Base-by-base conservation (phyloP, 164 flowering plant genomes). In the Aristolochia californica region DNA sequence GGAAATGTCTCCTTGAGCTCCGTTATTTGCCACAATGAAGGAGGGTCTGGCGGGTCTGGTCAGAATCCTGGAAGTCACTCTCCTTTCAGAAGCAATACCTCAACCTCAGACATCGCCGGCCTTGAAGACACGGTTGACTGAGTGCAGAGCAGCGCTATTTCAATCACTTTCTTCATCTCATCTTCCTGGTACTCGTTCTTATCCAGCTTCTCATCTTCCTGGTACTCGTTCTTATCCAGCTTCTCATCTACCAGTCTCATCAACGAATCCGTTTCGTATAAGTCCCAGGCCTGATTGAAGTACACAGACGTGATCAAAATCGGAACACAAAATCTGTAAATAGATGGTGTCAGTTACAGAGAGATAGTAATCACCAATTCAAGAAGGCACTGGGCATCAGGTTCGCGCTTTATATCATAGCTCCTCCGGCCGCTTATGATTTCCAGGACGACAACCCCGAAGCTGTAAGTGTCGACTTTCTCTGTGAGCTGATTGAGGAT, bases 401-500 rank as follows among this genome's bases (percentile, higher is more conserved):
- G n/a, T n/a, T n/a, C n/a, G n/a, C n/a, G n/a, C n/a, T n/a, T n/a
- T n/a, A n/a, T n/a, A n/a, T n/a, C n/a, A n/a, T n/a, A n/a, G 51
- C 79, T 56, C 61, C 68, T 75, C 43, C 66, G 60, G 18, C 84
- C 83, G 47, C 83, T 78, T 24, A 80, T 43, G 50, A 75, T 82
- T 64, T 80, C 83, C 12, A 80, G 80, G 62, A 73, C 75, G 26
- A 82, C 78, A 5, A 82, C 57, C 5, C 87, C 87, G 70, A 34
- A 82, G 64, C 83, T 74, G 59, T 80, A 82, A 3, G 72, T 69
- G 30, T 82, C 87, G 27, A 69, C 87, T 66, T 82, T 82, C 62
- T 71, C 79, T 8, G 82, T 74, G 40, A 80, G 60, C 57, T 80
- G 79, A n/a, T 84, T 83, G 34, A 72, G 77, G 45, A 78, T 62